Evolutionary conservation across 352 stramenopile genomes (phyloP).

Genomic region (Phytophthora citrophthora): DNA sequence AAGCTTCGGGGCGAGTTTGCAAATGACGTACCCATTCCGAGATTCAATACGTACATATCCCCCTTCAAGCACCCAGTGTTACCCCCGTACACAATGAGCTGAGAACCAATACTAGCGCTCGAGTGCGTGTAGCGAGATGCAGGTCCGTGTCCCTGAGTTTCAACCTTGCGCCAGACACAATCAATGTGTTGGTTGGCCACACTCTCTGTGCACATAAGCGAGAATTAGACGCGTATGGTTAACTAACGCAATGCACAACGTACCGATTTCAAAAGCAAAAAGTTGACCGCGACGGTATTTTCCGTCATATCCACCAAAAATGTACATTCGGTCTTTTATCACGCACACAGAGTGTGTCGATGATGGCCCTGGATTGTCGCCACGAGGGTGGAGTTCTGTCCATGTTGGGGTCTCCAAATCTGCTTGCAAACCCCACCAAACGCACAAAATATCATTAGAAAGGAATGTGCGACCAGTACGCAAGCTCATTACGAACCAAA

Average conservation of each 20-base stretch:
- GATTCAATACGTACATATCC: constrained; percentile 57
- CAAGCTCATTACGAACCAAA: constrained; percentile 42
- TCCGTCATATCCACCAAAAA: constrained; percentile 70
- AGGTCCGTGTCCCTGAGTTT: constrained; percentile 43
- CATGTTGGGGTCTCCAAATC: constrained; percentile 53
- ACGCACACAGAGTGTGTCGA: constrained; percentile 68
- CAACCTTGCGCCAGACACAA: constrained; percentile 50
- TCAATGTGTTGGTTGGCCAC: constrained; percentile 40
- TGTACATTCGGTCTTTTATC: constrained; percentile 56
- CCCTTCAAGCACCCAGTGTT: constrained; percentile 70
- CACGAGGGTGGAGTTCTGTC: constrained; percentile 47
- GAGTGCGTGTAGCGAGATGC: constrained; percentile 64
- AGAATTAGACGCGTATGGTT: constrained; percentile 1
- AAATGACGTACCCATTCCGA: constrained; percentile 38
- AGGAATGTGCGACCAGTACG: not conserved
- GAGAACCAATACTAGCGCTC: constrained; percentile 49
- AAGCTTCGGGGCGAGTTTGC: not conserved
- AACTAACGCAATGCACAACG: not conserved
- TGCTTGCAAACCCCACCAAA: constrained; percentile 10
- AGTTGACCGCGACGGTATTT: constrained; percentile 58
- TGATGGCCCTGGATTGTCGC: constrained; percentile 48
- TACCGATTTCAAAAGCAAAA: constrained; percentile 55
- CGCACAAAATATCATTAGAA: constrained; percentile 1
- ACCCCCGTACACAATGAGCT: constrained; percentile 59
- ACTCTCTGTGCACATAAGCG: constrained; percentile 20